Percentiles rank a stretch among this genome's conserved stretches.
Conservation (phyloP, 208 protist genomes). For the Trypanosoma boissoni region DNA sequence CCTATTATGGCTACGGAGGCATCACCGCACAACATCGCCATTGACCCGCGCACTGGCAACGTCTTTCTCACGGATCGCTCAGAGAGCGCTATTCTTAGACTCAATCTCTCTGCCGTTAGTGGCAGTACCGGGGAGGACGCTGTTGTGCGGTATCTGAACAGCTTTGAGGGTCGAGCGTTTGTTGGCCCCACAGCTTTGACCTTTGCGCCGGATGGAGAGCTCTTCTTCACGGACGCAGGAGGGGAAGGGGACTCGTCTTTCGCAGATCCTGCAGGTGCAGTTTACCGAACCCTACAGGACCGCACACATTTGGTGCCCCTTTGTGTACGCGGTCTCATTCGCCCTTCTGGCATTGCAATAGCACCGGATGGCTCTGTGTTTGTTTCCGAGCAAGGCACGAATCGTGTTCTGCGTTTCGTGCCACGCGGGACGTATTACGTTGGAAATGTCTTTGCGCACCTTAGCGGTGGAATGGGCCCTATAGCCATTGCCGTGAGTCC, state of each 20-base stretch:
- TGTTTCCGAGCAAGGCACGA: constrained; percentile 58
- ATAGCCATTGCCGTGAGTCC: constrained; percentile 43
- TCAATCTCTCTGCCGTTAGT: background rate
- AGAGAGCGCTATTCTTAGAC: constrained; percentile 28
- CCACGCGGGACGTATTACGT: constrained; percentile 50
- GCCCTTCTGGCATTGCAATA: constrained; percentile 49
- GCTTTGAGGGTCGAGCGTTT: constrained; percentile 44
- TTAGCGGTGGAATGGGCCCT: constrained; percentile 66
- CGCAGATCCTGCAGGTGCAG: constrained; percentile 42
- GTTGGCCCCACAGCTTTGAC: constrained; percentile 42
- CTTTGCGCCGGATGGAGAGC: constrained; percentile 40
- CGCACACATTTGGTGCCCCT: constrained; percentile 49
- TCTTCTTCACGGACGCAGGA: constrained; percentile 76
- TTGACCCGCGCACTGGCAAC: constrained; percentile 28
- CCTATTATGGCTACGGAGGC: constrained; percentile 31
- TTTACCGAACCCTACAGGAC: constrained; percentile 62
- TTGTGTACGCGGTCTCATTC: constrained; percentile 41
- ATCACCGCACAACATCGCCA: constrained; percentile 19
- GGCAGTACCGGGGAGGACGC: constrained; percentile 1
- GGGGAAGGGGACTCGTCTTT: constrained; percentile 57
- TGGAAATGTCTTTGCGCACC: constrained; percentile 52
- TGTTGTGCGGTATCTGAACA: constrained; percentile 25
- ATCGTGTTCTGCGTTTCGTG: constrained; percentile 65
- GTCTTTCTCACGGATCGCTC: constrained; percentile 33
- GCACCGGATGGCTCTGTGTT: constrained; percentile 46